phyloP scores from a whole-genome alignment of 2,329 filamentous ascomycete species.

The Colletotrichum liaoningense region DNA sequence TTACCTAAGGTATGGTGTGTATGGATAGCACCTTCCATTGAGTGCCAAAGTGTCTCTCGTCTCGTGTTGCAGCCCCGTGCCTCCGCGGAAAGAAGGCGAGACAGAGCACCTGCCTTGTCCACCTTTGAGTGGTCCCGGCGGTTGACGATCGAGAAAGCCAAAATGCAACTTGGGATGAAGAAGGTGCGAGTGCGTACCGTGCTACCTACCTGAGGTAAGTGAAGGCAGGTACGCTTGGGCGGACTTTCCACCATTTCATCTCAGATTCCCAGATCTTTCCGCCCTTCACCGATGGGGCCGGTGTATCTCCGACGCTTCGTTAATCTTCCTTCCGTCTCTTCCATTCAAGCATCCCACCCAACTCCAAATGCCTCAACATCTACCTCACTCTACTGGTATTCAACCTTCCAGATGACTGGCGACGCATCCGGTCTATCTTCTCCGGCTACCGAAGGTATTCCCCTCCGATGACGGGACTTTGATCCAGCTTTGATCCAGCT shows the following conservation, averaged over 20 bases:
- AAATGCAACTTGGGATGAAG: background rate
- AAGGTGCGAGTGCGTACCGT: background rate
- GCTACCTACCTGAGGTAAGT: background rate
- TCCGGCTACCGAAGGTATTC: background rate
- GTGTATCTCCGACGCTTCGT: background rate
- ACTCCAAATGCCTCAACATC: background rate
- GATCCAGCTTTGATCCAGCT: background rate
- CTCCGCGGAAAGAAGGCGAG: background rate
- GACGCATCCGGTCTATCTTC: slow-evolving; percentile 6
- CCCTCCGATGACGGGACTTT: background rate
- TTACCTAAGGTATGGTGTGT: no score
- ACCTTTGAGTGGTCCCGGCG: background rate
- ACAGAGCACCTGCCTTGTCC: background rate
- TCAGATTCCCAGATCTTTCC: background rate
- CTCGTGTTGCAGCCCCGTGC: slow-evolving; percentile 1
- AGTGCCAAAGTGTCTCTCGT: background rate
- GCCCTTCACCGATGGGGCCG: background rate
- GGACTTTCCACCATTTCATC: no score
- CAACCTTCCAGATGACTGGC: background rate
- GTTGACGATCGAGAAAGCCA: background rate
- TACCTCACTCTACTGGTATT: background rate
- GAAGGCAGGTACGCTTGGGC: no score
- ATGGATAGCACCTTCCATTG: no score
- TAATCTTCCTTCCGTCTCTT: background rate
- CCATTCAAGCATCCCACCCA: background rate